Evolutionary conservation across 495 filamentous ascomycete genomes (phyloP).

Genomic region (Trypethelium eluteriae): DNA sequence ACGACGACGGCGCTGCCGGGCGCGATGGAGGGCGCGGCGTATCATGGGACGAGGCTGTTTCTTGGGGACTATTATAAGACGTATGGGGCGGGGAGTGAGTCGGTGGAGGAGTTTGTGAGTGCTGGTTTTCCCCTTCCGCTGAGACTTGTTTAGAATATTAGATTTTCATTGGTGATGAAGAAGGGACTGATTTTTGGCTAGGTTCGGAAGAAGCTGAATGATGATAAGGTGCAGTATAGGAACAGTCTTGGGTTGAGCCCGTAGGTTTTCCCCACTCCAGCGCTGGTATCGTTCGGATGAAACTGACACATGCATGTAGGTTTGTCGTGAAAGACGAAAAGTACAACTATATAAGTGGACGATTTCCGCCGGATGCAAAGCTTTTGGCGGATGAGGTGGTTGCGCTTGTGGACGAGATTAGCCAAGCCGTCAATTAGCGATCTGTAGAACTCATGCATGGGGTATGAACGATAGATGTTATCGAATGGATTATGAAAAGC

Average conservation of each 20-base stretch:
- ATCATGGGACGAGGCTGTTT: slow-evolving; percentile 43
- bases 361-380: slow-evolving; percentile 45
- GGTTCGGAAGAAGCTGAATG: slow-evolving; percentile 42
- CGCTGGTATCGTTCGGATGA: background rate
- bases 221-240: slow-evolving; percentile 43
- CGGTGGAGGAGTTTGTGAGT: slow-evolving; percentile 43
- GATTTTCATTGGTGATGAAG: background rate
- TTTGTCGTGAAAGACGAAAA: slow-evolving; percentile 46
- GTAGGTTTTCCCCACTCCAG: slow-evolving; percentile 35
- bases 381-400: slow-evolving; percentile 43
- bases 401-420: slow-evolving; percentile 33
- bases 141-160: background rate
- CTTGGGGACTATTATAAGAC: slow-evolving; percentile 53
- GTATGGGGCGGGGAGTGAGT: slow-evolving; percentile 45
- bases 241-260: slow-evolving; percentile 40
- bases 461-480: too few species aligned
- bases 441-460: background rate
- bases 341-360: slow-evolving; percentile 48
- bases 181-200: slow-evolving; percentile 16
- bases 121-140: background rate
- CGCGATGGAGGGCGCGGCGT: slow-evolving; percentile 44
- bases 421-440: background rate
- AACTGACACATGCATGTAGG: slow-evolving; percentile 26
- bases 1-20: slow-evolving; percentile 46
- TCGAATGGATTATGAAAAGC: too few species aligned